Base-by-base conservation (phyloP, 2,329 filamentous ascomycete genomes). In the Orbilia quercus region DNA sequence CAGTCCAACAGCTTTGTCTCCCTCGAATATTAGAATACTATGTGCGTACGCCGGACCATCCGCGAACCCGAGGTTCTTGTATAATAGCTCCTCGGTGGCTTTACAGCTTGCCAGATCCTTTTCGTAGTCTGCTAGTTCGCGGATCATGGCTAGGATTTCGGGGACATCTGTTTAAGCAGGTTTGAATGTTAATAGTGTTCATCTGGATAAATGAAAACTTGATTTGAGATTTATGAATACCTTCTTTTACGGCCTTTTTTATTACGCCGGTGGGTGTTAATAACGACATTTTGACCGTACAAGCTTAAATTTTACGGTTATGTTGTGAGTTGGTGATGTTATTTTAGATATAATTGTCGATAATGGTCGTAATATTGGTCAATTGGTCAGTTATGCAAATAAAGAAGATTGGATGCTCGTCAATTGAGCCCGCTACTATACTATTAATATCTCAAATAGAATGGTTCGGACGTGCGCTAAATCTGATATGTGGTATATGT, bases 61-160 rank as follows among this genome's bases (percentile, higher is more conserved):
- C 1, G 89, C 89, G 80, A 96, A 96, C 48, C 91, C 90, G 76
- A 98, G 88, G 20, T 92, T 96, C 34, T 84, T 82, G 7, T 84
- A 82, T 36, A 98, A 89, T 22, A 86, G 87, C 31, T 88, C 85
- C 75, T 90, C 86, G 23, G 92, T 98, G 0, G 94, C 92, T 79
- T 91, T 85, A 76, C 84, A 83, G 5, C 84, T 82, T 77, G 89
- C 83, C 1, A 89, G 83, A 78, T 90, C 90, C 25, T 94, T 88
- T 81, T 97, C 92, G 83, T 97, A 96, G 77, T 89, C 87, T 76
- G 94, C 94, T 7, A 98, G 88, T 79, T 92, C 94, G 62, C 88
- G 86, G 81, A 98, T 92, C 79, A 97, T 84, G 76, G 84, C 82
- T 23, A 96, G 87, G 80, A 98, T 96, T n/a, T 84, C 84, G 22